phyloP scores from a whole-genome alignment of 2,329 filamentous ascomycete genomes.

The Purpureocillium takamizusanense region DNA sequence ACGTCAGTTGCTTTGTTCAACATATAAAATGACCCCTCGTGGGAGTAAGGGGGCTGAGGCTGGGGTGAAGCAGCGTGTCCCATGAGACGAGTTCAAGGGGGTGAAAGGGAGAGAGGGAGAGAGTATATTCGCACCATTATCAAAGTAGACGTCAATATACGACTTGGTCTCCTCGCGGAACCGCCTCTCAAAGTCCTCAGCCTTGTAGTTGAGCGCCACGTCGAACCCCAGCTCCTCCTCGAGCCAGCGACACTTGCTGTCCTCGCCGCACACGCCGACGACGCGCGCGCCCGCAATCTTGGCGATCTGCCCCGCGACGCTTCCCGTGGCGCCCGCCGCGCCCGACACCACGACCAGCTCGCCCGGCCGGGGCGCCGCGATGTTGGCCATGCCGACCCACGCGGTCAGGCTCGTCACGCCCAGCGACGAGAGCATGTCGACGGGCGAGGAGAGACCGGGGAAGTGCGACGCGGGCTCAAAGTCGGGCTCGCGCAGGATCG shows the following conservation, averaged over 20 bases:
- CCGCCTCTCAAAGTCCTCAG: slow-evolving; percentile 47
- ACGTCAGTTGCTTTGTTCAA: too few species aligned
- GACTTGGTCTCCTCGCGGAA: slow-evolving; percentile 49
- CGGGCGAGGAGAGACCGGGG: slow-evolving; percentile 32
- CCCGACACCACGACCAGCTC: slow-evolving; percentile 72
- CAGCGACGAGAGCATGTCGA: slow-evolving; percentile 52
- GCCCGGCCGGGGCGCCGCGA: slow-evolving; percentile 58
- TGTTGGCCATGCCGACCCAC: slow-evolving; percentile 63
- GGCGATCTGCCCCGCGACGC: slow-evolving; percentile 68
- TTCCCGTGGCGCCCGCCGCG: slow-evolving; percentile 70
- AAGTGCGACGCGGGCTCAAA: slow-evolving; percentile 30
- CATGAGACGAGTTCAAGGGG: neutral
- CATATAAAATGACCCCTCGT: too few species aligned
- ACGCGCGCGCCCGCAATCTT: slow-evolving; percentile 59
- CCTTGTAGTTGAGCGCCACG: slow-evolving; percentile 61
- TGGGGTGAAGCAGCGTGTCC: neutral
- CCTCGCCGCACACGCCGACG: slow-evolving; percentile 55
- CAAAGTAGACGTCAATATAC: slow-evolving; percentile 62
- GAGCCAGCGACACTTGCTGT: slow-evolving; percentile 61
- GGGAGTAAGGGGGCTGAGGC: too few species aligned
- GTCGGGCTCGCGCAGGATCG: slow-evolving; percentile 44
- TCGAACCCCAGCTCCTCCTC: slow-evolving; percentile 57
- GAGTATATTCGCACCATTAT: slow-evolving; percentile 40
- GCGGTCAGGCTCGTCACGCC: slow-evolving; percentile 66
- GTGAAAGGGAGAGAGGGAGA: neutral